Evolutionary conservation across 2,329 filamentous ascomycete species (phyloP).

Genomic region (Mycogone perniciosa): DNA sequence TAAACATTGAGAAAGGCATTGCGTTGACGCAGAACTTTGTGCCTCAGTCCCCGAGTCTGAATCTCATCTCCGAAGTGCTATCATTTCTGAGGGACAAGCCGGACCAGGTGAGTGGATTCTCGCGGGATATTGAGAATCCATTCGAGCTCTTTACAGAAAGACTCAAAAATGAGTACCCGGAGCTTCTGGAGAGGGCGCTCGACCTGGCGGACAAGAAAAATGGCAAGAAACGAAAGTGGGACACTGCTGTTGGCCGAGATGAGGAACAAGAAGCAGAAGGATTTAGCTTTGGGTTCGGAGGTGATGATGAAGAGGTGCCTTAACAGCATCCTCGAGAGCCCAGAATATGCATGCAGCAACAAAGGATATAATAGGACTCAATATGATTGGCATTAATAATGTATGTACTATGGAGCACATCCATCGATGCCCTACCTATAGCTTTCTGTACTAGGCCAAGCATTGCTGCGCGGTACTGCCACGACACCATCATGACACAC

Average conservation of each 20-base stretch:
- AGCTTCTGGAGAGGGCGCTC: constrained; percentile 60
- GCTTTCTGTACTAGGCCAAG: no score
- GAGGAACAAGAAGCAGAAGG: constrained; percentile 27
- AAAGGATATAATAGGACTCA: background rate
- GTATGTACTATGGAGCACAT: no score
- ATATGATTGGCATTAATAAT: no score
- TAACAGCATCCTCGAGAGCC: background rate
- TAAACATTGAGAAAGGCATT: constrained; percentile 78
- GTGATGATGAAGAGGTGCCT: constrained; percentile 42
- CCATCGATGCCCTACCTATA: no score
- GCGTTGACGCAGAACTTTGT: constrained; percentile 96
- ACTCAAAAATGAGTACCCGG: constrained; percentile 57
- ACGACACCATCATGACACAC: no score
- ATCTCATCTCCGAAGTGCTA: constrained; percentile 66
- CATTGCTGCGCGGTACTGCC: no score
- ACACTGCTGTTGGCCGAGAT: constrained; percentile 54
- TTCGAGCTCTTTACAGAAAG: constrained; percentile 69
- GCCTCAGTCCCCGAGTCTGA: constrained; percentile 48
- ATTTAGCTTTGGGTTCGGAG: constrained; percentile 48
- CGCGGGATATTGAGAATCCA: constrained; percentile 61
- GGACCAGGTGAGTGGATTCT: constrained; percentile 84
- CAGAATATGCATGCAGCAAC: background rate
- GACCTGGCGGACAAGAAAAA: constrained; percentile 57
- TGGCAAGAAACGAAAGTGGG: constrained; percentile 79
- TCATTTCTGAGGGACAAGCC: constrained; percentile 75